Conservation (phyloP, 345 rosid species). For the Moringa oleifera region DNA sequence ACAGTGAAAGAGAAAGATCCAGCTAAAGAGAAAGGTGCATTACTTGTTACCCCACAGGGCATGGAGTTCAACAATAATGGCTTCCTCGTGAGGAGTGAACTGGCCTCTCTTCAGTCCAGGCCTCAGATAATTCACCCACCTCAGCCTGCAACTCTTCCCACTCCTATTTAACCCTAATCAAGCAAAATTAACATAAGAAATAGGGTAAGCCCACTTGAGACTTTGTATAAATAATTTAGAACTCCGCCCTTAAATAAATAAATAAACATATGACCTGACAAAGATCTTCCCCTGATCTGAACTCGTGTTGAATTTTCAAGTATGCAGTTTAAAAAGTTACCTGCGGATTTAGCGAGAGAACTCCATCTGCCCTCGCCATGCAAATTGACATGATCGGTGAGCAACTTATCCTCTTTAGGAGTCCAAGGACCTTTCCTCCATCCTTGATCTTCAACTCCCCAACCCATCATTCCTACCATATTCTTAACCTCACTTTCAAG, state of each 20-base stretch:
- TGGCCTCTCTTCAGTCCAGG: slow-evolving; percentile 87
- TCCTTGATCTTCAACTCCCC: slow-evolving; percentile 43
- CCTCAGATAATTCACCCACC: slow-evolving; percentile 91
- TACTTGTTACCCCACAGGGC: slow-evolving; percentile 91
- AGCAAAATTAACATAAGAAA: background rate
- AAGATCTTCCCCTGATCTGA: no score
- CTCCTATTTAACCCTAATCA: slow-evolving; percentile 61
- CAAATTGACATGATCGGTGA: slow-evolving; percentile 43
- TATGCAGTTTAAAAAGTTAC: slow-evolving; percentile 20
- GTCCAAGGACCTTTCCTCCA: slow-evolving; percentile 94
- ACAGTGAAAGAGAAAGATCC: background rate
- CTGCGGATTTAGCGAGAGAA: slow-evolving; percentile 54
- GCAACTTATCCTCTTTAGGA: slow-evolving; percentile 68
- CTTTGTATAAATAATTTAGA: slow-evolving; percentile 8
- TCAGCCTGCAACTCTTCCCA: slow-evolving; percentile 84
- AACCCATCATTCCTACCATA: slow-evolving; percentile 33
- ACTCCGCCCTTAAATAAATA: slow-evolving; percentile 3
- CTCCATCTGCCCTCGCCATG: slow-evolving; percentile 91
- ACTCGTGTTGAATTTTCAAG: no score
- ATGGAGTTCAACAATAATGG: slow-evolving; percentile 75
- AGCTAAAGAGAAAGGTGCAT: slow-evolving; percentile 4
- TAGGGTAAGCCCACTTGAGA: slow-evolving; percentile 10
- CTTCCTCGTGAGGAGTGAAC: slow-evolving; percentile 80
- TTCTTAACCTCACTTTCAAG: slow-evolving; percentile 8
- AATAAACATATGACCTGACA: background rate